phyloP scores from a whole-genome alignment of 1,284 basidiomycete genomes.

The Agaricales sp. region DNA sequence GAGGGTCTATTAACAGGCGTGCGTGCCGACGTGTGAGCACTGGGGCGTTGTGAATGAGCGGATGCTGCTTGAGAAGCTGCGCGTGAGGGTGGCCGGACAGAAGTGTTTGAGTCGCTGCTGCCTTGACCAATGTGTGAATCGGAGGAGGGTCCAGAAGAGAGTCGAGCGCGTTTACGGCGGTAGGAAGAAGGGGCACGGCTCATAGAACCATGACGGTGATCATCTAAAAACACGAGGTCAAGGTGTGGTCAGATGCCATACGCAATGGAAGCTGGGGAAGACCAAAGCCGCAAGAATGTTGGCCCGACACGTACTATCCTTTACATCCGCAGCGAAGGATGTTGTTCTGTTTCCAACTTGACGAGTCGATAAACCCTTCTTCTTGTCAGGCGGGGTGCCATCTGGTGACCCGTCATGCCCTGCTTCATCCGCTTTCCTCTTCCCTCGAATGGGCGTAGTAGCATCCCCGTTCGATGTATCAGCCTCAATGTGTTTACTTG shows the following conservation, averaged over 20 bases:
- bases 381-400: constrained; percentile 36
- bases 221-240: background rate
- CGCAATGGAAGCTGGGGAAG: background rate
- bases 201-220: constrained; percentile 20
- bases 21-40: too few relatives aligned
- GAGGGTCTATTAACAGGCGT: constrained; percentile 18
- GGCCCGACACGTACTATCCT: constrained; percentile 20
- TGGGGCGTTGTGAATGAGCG: constrained; percentile 21
- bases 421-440: constrained; percentile 39
- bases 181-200: constrained; percentile 56
- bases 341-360: too few relatives aligned
- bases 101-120: constrained; percentile 8
- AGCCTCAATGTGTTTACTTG: too few relatives aligned
- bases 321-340: constrained; percentile 40
- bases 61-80: constrained; percentile 27
- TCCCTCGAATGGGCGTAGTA: constrained; percentile 21
- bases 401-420: constrained; percentile 15
- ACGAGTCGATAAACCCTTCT: too few relatives aligned
- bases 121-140: constrained; percentile 17
- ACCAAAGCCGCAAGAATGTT: background rate
- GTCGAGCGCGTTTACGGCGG: constrained; percentile 53
- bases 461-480: too few relatives aligned
- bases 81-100: constrained; percentile 16
- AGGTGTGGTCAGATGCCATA: background rate
- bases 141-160: constrained; percentile 29